Conservation (phyloP, 805 yeast species). For the Ascoidea tarda region DNA sequence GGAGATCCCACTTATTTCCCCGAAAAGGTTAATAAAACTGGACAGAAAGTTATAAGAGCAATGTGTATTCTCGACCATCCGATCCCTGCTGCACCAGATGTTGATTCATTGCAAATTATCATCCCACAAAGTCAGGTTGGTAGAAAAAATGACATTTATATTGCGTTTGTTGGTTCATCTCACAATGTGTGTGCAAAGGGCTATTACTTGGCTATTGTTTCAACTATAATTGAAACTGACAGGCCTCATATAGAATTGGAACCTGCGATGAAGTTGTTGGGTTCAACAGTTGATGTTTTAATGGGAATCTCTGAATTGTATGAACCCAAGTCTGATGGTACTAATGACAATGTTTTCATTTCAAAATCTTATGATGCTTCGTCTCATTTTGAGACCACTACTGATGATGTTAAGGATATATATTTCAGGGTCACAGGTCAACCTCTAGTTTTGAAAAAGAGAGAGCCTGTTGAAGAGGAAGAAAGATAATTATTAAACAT, state of each 20-base stretch:
- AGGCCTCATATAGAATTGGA: constrained; percentile 71
- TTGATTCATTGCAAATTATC: constrained; percentile 85
- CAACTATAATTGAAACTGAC: constrained; percentile 89
- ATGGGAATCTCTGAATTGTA: constrained; percentile 90
- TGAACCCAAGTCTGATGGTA: constrained; percentile 79
- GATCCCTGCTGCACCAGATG: constrained; percentile 63
- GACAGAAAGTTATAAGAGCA: constrained; percentile 66
- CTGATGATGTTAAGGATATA: constrained; percentile 92
- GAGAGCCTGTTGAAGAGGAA: constrained; percentile 55
- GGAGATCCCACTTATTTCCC: constrained; percentile 99
- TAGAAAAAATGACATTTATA: constrained; percentile 86
- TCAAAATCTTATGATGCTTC: constrained; percentile 89
- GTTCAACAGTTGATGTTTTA: constrained; percentile 58
- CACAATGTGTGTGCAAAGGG: constrained; percentile 88
- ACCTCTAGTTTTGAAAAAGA: constrained; percentile 74
- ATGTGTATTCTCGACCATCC: constrained; percentile 87
- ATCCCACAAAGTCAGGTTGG: constrained; percentile 94
- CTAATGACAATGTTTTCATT: constrained; percentile 61
- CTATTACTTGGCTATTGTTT: constrained; percentile 82
- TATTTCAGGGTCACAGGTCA: constrained; percentile 87
- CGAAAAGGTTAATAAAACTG: constrained; percentile 56
- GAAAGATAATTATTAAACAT: constrained; percentile 12
- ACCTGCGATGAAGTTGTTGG: constrained; percentile 85
- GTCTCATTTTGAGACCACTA: constrained; percentile 90
- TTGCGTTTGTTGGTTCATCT: constrained; percentile 78